phyloP scores from a whole-genome alignment of 257 asterid species.

The Perilla frutescens region DNA sequence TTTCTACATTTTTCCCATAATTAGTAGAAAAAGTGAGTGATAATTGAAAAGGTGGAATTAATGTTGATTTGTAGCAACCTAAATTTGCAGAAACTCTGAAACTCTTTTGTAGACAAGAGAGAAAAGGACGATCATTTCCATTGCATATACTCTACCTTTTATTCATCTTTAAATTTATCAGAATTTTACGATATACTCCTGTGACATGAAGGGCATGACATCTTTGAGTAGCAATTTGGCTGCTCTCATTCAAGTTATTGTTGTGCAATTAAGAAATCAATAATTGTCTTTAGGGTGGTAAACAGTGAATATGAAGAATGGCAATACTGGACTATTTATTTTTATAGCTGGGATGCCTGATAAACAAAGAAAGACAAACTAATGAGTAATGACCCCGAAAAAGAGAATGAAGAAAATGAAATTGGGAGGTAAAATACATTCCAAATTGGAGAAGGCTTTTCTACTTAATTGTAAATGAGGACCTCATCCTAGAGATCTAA shows the following conservation, averaged over 20 bases:
- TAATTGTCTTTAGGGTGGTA: constrained; percentile 5
- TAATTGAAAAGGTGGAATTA: too few relatives aligned
- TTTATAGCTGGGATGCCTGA: constrained; percentile 4
- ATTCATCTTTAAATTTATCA: neutral
- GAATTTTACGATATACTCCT: neutral
- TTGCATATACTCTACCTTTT: neutral
- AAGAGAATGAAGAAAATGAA: neutral
- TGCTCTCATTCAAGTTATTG: neutral
- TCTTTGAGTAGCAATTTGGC: neutral
- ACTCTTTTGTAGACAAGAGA: too few relatives aligned
- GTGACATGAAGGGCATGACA: neutral
- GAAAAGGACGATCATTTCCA: neutral
- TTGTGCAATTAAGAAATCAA: neutral
- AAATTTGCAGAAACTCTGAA: too few relatives aligned
- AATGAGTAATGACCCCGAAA: neutral
- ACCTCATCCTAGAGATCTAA: constrained; percentile 3
- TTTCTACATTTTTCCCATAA: too few relatives aligned
- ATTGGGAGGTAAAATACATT: neutral
- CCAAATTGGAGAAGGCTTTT: constrained; percentile 4
- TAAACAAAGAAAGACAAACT: neutral
- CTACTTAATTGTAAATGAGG: constrained; percentile 7
- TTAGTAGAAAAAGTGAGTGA: too few relatives aligned
- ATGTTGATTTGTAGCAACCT: too few relatives aligned
- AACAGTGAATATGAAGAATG: constrained; percentile 8
- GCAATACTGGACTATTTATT: neutral